phyloP scores from a whole-genome alignment of 306 rosid species.

The Ochetophila trinervis region DNA sequence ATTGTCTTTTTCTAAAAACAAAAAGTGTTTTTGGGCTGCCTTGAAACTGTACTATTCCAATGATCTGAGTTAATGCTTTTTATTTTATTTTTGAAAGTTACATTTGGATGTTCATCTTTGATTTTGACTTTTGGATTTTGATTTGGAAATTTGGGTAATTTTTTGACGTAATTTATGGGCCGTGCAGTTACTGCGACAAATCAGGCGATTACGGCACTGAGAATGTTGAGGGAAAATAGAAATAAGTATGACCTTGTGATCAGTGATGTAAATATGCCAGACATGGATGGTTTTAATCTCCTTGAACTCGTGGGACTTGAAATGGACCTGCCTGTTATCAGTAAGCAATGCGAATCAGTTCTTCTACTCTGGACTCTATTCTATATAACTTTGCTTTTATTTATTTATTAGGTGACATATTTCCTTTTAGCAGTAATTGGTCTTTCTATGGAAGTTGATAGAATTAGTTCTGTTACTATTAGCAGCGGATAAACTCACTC shows the following conservation, averaged over 20 bases:
- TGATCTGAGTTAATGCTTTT: not conserved
- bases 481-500: not conserved
- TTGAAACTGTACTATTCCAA: not conserved
- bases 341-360: too few relatives aligned
- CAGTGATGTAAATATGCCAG: constrained; percentile 86
- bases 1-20: not conserved
- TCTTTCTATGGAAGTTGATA: not conserved
- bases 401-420: too few relatives aligned
- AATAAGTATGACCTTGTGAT: constrained; percentile 70
- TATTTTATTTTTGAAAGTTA: not conserved
- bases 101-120: not conserved
- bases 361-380: too few relatives aligned
- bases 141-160: not conserved
- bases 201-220: constrained; percentile 59
- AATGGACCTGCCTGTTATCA: constrained; percentile 51
- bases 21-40: not conserved
- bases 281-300: constrained; percentile 88
- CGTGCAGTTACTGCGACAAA: constrained; percentile 69
- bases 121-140: constrained; percentile 5
- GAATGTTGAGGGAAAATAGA: constrained; percentile 64
- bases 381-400: too few relatives aligned
- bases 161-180: constrained; percentile 24
- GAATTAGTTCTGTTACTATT: too few relatives aligned
- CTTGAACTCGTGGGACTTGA: constrained; percentile 80
- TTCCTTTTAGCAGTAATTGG: too few relatives aligned